Conservation (phyloP, 768 basidiomycete species). For the Chlorophyllum brunneum region DNA sequence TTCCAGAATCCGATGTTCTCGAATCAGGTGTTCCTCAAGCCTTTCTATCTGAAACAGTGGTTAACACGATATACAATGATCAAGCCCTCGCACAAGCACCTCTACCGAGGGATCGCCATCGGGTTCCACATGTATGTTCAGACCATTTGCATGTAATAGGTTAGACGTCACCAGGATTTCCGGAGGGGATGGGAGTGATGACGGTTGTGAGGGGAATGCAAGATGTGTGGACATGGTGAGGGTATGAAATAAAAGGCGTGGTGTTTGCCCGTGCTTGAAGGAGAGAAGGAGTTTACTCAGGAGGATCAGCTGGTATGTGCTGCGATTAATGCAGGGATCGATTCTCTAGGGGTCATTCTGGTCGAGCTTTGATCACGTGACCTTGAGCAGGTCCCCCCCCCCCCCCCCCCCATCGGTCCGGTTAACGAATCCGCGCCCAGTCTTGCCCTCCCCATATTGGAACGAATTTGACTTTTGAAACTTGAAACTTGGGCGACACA, state of each 20-base stretch:
- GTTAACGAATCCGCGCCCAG: too few relatives aligned
- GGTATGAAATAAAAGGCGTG: neutral
- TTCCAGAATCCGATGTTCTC: slow-evolving; percentile 83
- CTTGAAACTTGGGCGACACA: too few relatives aligned
- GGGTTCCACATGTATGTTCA: neutral
- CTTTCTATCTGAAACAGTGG: slow-evolving; percentile 49
- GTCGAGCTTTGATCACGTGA: too few relatives aligned
- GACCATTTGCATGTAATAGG: slow-evolving; percentile 3
- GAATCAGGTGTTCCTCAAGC: slow-evolving; percentile 62
- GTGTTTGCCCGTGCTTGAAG: too few relatives aligned
- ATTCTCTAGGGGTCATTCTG: too few relatives aligned
- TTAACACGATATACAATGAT: neutral
- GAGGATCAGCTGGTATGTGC: too few relatives aligned
- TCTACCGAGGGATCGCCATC: neutral
- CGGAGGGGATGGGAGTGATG: neutral
- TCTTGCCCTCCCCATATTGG: too few relatives aligned
- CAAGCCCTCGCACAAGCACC: neutral
- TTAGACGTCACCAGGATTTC: neutral
- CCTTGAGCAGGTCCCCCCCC: too few relatives aligned
- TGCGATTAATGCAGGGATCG: too few relatives aligned
- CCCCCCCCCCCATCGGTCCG: too few relatives aligned
- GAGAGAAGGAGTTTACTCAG: too few relatives aligned
- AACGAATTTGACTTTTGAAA: too few relatives aligned
- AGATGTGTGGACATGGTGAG: slow-evolving; percentile 4
- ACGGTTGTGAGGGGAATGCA: slow-evolving; percentile 3